Evolutionary conservation across 345 rosid genomes (phyloP).

Genomic region (Orychophragmus violaceus): DNA sequence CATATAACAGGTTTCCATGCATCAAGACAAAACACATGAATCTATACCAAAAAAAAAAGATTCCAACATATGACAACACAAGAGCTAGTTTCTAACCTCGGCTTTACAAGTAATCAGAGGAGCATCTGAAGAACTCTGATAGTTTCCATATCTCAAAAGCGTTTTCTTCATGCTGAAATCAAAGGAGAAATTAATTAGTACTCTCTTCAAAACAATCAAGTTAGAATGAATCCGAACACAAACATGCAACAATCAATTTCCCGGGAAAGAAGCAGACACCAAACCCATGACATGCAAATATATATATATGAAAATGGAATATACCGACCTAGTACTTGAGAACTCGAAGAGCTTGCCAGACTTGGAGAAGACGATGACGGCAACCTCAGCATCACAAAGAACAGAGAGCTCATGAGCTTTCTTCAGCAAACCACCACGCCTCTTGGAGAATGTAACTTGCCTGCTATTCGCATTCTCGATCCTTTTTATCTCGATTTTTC

Average conservation of each 20-base stretch:
- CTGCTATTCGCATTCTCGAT: slow-evolving; percentile 94
- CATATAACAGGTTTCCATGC: background rate
- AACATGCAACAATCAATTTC: slow-evolving; percentile 19
- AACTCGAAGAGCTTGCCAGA: slow-evolving; percentile 91
- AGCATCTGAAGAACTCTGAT: slow-evolving; percentile 44
- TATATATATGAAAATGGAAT: no score
- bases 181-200: background rate
- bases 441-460: slow-evolving; percentile 94
- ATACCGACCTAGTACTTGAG: slow-evolving; percentile 67
- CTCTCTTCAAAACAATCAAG: background rate
- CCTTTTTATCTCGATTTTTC: slow-evolving; percentile 89
- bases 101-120: slow-evolving; percentile 37
- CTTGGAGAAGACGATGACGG: slow-evolving; percentile 83
- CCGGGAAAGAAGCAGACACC: background rate
- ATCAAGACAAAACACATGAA: background rate
- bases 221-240: slow-evolving; percentile 2
- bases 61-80: background rate
- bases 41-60: background rate
- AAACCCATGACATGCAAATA: slow-evolving; percentile 1
- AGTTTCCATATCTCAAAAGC: slow-evolving; percentile 58
- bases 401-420: slow-evolving; percentile 84
- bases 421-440: slow-evolving; percentile 86
- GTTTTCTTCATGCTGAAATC: slow-evolving; percentile 67
- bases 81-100: slow-evolving; percentile 47
- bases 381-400: slow-evolving; percentile 94